Evolutionary conservation across 2,329 filamentous ascomycete genomes (phyloP).

Genomic region (Monilinia polystroma): DNA sequence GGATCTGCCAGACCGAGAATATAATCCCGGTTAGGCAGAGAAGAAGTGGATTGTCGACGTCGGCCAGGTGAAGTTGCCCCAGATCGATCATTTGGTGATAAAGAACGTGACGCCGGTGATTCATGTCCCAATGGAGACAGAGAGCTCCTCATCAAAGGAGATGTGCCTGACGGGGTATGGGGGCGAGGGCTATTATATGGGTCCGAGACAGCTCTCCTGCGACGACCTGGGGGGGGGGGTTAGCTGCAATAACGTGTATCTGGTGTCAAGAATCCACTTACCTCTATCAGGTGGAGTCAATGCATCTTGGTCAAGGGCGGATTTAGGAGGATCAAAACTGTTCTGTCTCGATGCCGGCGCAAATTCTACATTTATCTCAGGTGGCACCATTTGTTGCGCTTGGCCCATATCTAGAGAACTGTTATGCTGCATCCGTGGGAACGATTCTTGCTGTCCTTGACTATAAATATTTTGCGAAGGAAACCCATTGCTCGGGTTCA

Average conservation of each 20-base stretch:
- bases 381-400: slow-evolving; percentile 78
- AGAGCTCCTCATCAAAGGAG: slow-evolving; percentile 54
- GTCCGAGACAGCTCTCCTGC: slow-evolving; percentile 41
- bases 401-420: slow-evolving; percentile 61
- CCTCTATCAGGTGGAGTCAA: slow-evolving; percentile 77
- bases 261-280: slow-evolving; percentile 41
- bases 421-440: slow-evolving; percentile 47
- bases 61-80: slow-evolving; percentile 47
- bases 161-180: slow-evolving; percentile 51
- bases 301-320: slow-evolving; percentile 68
- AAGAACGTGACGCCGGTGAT: slow-evolving; percentile 48
- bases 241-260: slow-evolving; percentile 25
- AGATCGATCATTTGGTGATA: slow-evolving; percentile 59
- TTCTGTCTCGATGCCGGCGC: slow-evolving; percentile 70
- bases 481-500: slow-evolving; percentile 50
- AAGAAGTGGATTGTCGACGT: slow-evolving; percentile 62
- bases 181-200: slow-evolving; percentile 48
- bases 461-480: slow-evolving; percentile 52
- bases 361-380: slow-evolving; percentile 91
- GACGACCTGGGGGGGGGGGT: slow-evolving; percentile 36
- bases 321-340: slow-evolving; percentile 65
- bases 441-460: slow-evolving; percentile 49
- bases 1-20: slow-evolving; percentile 91
- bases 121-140: slow-evolving; percentile 45
- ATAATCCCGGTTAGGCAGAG: slow-evolving; percentile 62